These are phyloP conservation scores for Cephalotrichum gorgonifer DNA, from an alignment of 2,329 filamentous ascomycete species.

Conservation along the genomic window DNA sequence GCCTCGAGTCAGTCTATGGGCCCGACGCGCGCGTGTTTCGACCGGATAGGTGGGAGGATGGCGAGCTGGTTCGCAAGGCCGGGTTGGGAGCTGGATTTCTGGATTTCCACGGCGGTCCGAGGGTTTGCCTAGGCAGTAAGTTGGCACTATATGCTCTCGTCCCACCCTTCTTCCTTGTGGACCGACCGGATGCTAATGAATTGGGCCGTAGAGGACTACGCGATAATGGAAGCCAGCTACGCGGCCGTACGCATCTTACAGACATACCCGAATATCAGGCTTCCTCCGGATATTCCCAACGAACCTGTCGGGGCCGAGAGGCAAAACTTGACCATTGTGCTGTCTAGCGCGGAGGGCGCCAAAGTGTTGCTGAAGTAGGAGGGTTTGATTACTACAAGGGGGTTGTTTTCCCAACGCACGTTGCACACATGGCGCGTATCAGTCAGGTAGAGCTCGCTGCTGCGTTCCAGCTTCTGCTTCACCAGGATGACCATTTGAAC, in stretches of 20 bases:
- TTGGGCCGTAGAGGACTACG: conserved; percentile 19
- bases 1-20: conserved; percentile 23
- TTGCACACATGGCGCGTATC: neutral
- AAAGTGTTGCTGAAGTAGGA: neutral
- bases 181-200: neutral
- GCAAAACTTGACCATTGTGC: conserved; percentile 13
- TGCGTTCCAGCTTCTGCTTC: neutral
- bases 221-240: conserved; percentile 13
- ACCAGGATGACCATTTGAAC: neutral
- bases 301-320: conserved; percentile 11
- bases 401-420: neutral
- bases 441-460: neutral
- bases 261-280: neutral
- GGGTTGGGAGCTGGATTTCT: conserved; percentile 19
- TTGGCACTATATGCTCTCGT: neutral
- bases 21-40: conserved; percentile 22
- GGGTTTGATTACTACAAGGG: neutral
- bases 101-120: conserved; percentile 25
- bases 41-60: conserved; percentile 25
- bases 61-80: conserved; percentile 10
- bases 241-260: conserved; percentile 8
- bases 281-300: conserved; percentile 8
- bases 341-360: conserved; percentile 7
- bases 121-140: conserved; percentile 15
- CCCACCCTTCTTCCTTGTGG: neutral